Evolutionary conservation across 2,329 filamentous ascomycete species (phyloP).

Genomic region (Cryphonectria naterciae): DNA sequence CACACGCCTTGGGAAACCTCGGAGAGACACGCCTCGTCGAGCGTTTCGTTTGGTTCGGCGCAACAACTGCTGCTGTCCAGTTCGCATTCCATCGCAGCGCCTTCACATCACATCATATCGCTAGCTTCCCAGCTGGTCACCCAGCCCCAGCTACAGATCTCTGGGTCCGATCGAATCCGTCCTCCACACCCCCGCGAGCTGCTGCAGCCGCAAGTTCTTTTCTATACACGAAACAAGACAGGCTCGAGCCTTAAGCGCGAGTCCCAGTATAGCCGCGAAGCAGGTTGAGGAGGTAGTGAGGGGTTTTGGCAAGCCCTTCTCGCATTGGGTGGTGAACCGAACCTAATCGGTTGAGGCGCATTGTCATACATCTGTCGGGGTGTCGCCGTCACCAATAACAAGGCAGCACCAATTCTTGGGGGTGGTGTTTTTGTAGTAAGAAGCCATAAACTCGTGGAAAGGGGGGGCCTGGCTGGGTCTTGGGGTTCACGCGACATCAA

Average conservation of each 20-base stretch:
- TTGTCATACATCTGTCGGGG: constrained; percentile 13
- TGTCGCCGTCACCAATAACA: constrained; percentile 23
- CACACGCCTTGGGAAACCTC: background rate
- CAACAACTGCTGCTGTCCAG: background rate
- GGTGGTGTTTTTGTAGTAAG: constrained; percentile 22
- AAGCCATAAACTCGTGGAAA: constrained; percentile 16
- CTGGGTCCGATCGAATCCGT: constrained; percentile 1
- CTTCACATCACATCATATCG: background rate
- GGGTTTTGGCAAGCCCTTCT: constrained; percentile 14
- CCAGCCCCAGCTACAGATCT: background rate
- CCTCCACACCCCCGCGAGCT: constrained; percentile 13
- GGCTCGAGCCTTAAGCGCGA: constrained; percentile 11
- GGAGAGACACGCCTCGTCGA: background rate
- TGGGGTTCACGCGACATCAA: constrained; percentile 26
- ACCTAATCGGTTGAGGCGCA: constrained; percentile 13
- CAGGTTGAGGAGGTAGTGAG: constrained; percentile 14
- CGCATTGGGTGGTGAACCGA: constrained; percentile 20
- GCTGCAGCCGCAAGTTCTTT: constrained; percentile 17
- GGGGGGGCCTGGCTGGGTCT: constrained; percentile 7
- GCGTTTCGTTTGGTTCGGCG: background rate
- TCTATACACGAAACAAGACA: constrained; percentile 8
- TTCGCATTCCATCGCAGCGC: background rate
- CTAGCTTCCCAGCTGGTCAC: background rate
- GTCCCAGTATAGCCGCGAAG: constrained; percentile 7
- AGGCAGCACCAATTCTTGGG: constrained; percentile 20